Base-by-base conservation (phyloP, 2,329 filamentous ascomycete species). In the Sporothrix protearum region DNA sequence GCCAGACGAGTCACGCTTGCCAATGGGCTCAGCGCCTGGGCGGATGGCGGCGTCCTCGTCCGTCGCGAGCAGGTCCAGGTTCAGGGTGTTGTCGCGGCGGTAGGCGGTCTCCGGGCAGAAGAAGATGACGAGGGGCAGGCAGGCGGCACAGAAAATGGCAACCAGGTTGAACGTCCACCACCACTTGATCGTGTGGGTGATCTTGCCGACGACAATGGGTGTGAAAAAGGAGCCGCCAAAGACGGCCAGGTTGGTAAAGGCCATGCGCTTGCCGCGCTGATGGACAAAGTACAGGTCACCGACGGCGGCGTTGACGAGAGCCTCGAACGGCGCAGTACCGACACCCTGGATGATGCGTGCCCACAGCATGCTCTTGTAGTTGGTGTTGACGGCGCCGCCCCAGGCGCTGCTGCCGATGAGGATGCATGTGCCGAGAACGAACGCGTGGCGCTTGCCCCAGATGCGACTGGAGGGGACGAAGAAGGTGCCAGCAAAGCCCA, bases 221-320 rank as follows among this genome's bases (percentile, higher is more conserved):
- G 95, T 97, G 77, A 87, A 84, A 77, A 88, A 87, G 71, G 84
- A 82, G 59, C 86, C 85, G 73, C 85, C 81, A 81, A 90, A 85
- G 75, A 89, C 80, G 72, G 87, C 80, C 77, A 89, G 76, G 79
- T 89, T 86, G 70, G 87, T 84, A 70, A 97, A 84, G 0, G 95
- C 95, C 95, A 97, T 97, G 71, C 94, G 88, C 76, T 91, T 88
- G 42, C 94, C 94, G 69, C 92, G 87, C 83, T 93, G 85, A 82
- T 95, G 95, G 33, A 97, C 93, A 80, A 90, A 96, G 81, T 95
- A 97, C 68, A 98, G 79, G 79, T 98, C 95, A 53, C 94, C 95
- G 7, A 97, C 92, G 66, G 89, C 91, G 0, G 93, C 93, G 80
- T 97, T 97, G 72, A 97, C 91, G 30, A 97, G 83, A 0, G 92